Conservation (phyloP, 441 rosid genomes). For the Pelargonium australe region DNA sequence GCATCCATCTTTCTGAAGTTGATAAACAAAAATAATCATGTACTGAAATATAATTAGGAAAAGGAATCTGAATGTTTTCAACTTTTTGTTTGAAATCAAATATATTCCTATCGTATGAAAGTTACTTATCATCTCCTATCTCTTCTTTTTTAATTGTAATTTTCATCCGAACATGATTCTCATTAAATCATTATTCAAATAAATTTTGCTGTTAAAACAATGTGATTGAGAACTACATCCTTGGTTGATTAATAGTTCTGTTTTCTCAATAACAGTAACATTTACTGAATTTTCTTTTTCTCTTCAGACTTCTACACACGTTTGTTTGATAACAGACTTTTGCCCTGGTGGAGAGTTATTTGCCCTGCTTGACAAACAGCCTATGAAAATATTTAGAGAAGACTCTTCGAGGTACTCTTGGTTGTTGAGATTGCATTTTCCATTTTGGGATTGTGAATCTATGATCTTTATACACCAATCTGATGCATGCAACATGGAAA, state of each 20-base stretch:
- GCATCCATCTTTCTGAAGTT: not conserved
- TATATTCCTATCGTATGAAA: no score
- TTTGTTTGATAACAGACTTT: conserved; percentile 95
- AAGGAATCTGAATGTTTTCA: not conserved
- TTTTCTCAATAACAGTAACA: not conserved
- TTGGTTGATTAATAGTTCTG: conserved; percentile 6
- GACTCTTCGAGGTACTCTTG: conserved; percentile 73
- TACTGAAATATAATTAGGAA: no score
- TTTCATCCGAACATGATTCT: not conserved
- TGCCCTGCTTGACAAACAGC: conserved; percentile 81
- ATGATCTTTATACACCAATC: no score
- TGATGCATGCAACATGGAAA: no score
- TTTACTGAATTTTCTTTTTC: conserved; percentile 23
- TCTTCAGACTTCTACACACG: conserved; percentile 84
- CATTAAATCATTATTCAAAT: not conserved
- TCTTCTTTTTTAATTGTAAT: no score
- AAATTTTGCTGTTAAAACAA: not conserved
- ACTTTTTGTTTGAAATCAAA: not conserved
- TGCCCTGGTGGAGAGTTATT: conserved; percentile 96
- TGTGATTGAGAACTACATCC: not conserved
- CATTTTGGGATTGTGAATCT: no score
- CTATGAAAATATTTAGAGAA: conserved; percentile 81
- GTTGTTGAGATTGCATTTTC: not conserved
- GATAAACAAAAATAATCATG: not conserved
- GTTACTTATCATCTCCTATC: no score